A percentile compares a stretch with the other conserved stretches of the same genome.
Conservation (phyloP, 2,329 filamentous ascomycete genomes). For the Botrytis porri region DNA sequence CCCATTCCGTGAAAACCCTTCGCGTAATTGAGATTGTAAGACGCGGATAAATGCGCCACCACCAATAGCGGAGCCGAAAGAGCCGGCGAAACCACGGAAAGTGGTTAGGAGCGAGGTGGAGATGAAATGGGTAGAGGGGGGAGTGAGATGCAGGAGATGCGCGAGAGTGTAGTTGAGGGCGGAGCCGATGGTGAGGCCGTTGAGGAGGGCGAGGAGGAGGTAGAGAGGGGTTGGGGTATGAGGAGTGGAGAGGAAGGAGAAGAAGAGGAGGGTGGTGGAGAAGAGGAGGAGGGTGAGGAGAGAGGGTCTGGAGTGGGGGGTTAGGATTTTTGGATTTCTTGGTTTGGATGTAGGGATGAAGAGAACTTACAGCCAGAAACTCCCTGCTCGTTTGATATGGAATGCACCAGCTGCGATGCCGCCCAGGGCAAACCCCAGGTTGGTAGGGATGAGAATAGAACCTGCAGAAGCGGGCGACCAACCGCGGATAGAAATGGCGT, state of each 20-base stretch:
- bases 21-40: constrained; percentile 35
- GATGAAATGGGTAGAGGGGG: constrained; percentile 66
- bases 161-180: constrained; percentile 78
- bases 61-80: constrained; percentile 75
- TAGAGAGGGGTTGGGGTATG: constrained; percentile 52
- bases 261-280: constrained; percentile 52
- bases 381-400: constrained; percentile 69
- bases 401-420: constrained; percentile 71
- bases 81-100: constrained; percentile 77
- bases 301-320: constrained; percentile 44
- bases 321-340: not conserved
- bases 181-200: constrained; percentile 70
- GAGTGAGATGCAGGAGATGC: constrained; percentile 71
- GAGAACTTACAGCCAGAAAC: constrained; percentile 59
- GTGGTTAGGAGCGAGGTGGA: constrained; percentile 73
- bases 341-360: not conserved
- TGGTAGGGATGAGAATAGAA: constrained; percentile 76
- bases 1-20: constrained; percentile 39
- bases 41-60: constrained; percentile 52
- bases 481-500: constrained; percentile 71
- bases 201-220: constrained; percentile 60
- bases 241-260: constrained; percentile 56
- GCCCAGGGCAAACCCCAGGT: constrained; percentile 72
- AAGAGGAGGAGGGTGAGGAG: constrained; percentile 62
- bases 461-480: constrained; percentile 69